phyloP scores from a whole-genome alignment of 352 stramenopile species.

The Phytophthora melonis region DNA sequence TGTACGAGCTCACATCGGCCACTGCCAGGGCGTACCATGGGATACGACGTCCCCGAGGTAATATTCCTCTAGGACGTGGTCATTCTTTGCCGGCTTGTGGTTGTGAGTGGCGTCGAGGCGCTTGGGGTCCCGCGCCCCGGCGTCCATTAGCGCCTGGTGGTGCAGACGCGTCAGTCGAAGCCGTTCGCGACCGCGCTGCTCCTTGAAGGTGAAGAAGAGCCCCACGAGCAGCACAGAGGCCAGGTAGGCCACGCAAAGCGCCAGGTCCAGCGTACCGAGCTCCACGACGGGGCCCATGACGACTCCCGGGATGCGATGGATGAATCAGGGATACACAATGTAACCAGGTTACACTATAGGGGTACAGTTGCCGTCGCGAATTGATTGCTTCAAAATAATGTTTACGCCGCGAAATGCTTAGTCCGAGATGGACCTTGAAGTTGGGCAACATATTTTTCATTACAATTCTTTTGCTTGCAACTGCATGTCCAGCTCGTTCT shows the following conservation, averaged over 20 bases:
- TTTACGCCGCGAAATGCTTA: constrained; percentile 30
- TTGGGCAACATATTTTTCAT: background rate
- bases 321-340: background rate
- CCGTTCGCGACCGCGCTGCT: constrained; percentile 54
- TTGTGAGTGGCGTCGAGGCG: constrained; percentile 15
- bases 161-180: constrained; percentile 43
- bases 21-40: constrained; percentile 79
- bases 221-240: constrained; percentile 72
- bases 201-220: constrained; percentile 71
- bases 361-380: constrained; percentile 10
- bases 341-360: background rate
- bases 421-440: constrained; percentile 20
- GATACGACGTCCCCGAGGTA: constrained; percentile 74
- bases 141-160: constrained; percentile 25
- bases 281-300: constrained; percentile 31
- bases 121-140: constrained; percentile 31
- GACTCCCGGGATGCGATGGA: constrained; percentile 26
- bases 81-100: constrained; percentile 25
- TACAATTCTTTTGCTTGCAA: no score
- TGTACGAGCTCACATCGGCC: constrained; percentile 86
- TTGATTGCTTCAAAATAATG: no score
- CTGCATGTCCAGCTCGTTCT: no score
- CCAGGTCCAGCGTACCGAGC: constrained; percentile 58
- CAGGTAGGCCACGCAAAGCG: constrained; percentile 64
- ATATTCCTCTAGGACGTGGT: constrained; percentile 74